Evolutionary conservation across 2,329 filamentous ascomycete species (phyloP).

Genomic region (Fusarium virguliforme): DNA sequence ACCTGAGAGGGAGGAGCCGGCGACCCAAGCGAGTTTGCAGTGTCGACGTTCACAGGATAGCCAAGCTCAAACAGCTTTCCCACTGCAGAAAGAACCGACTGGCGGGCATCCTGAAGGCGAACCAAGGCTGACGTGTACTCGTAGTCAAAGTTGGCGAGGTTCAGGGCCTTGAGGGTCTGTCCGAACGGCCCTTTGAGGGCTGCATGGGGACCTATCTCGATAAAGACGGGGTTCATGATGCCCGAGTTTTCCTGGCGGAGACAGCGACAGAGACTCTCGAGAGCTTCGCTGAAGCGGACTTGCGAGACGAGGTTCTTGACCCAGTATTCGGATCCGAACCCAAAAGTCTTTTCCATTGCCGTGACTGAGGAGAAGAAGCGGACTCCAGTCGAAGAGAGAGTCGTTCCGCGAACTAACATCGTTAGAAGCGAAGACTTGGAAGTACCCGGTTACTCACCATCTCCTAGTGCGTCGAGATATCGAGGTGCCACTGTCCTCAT

Average conservation of each 20-base stretch:
- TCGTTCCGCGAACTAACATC: not conserved
- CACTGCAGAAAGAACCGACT: not conserved
- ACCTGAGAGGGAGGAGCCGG: not conserved
- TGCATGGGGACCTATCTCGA: conserved; percentile 59
- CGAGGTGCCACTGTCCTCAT: conserved; percentile 50
- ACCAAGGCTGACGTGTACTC: conserved; percentile 47
- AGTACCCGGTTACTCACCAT: not conserved
- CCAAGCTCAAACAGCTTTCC: conserved; percentile 22
- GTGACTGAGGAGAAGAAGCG: conserved; percentile 26
- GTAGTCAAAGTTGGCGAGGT: conserved; percentile 24
- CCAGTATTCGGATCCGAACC: conserved; percentile 43
- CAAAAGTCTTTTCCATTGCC: not conserved
- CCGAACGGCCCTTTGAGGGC: conserved; percentile 60
- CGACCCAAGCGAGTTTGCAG: not conserved
- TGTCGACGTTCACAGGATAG: conserved; percentile 10
- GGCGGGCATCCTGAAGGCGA: conserved; percentile 15
- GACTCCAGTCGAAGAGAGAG: not conserved
- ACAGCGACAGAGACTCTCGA: conserved; percentile 29
- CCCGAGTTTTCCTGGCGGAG: conserved; percentile 8
- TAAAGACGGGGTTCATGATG: conserved; percentile 23
- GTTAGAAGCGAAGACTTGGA: not conserved
- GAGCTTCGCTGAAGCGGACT: conserved; percentile 23
- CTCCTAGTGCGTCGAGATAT: conserved; percentile 19
- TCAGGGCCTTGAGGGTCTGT: conserved; percentile 47
- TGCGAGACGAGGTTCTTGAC: conserved; percentile 40